Base-by-base conservation (phyloP, 108 stramenopile species). In the Nannochloropsis gaditana region DNA sequence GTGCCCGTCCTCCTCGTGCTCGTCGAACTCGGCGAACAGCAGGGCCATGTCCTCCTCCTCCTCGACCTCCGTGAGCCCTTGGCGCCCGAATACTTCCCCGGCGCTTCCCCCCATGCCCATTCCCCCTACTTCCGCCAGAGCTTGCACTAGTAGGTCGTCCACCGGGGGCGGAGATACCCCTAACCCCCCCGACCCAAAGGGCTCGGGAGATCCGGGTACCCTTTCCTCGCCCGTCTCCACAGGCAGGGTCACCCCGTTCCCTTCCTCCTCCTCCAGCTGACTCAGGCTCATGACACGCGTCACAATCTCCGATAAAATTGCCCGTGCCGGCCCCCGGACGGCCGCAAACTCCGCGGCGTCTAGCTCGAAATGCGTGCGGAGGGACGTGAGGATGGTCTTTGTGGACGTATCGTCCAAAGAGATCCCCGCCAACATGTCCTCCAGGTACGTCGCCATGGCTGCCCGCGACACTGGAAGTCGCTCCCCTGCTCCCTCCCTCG, bases 211-310 rank as follows among this genome's bases (percentile, higher is more conserved):
- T 31, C 31, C 31, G 31, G 31, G 31, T 31, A 31, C 15, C 47
- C 47, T 15, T 50, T 15, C 47, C 47, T 50, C 47, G 11, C 47
- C 15, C 1, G 47, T 11, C 47, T 15, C 15, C 47, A 50, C 15
- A 50, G 10, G 10, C 47, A 50, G 10, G 3, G 59, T 73, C 5
- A n/a, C 59, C 59, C 59, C 59, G 19, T n/a, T n/a, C 59, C n/a
- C 59, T n/a, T 73, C 59, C 59, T 73, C 59, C 59, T 15, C 59
- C 59, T 73, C 59, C 59, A 73, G n/a, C 59, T 73, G 59, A 8
- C 59, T 73, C 59, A 73, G n/a, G 59, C 59, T 73, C 59, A 73
- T 73, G 19, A n/a, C 59, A 15, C 59, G 59, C 4, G 59, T 73
- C 59, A 73, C 59, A 73, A 73, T 73, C 19, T 6, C 59, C n/a